Base-by-base conservation (phyloP, 2,329 filamentous ascomycete genomes). In the Aspergillus hiratsukae region DNA sequence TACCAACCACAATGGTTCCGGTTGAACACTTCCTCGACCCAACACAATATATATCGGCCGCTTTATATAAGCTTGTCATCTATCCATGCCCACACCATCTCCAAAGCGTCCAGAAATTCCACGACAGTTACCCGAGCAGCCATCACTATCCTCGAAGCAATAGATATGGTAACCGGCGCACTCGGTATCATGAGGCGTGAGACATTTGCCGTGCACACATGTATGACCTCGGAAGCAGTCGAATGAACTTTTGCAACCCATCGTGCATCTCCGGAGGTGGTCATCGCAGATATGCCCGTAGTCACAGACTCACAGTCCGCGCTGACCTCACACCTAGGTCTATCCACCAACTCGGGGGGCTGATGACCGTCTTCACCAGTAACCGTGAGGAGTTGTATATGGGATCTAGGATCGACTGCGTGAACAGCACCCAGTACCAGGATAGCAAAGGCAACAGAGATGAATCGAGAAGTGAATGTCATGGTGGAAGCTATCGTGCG, bases 291-390 rank as follows among this genome's bases (percentile, higher is more conserved):
- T 27, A 21, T 56, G 27, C 2, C 56, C 56, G 11, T 49, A 48
- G 28, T 53, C 50, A 27, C 56, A 58, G 17, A 53, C 53, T 53
- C 50, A 27, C 56, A 58, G 17, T 56, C 53, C 3, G 23, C 49
- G 28, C 29, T 52, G 23, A 23, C 11, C 10, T 23, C 11, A 23
- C 43, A 46, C 14, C 6, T 46, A 23, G 43, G 21, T 23, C 19
- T 19, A 11, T 46, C 11, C 10, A 27, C 23, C 43, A 46, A 1
- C 11, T 46, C 10, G 21, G 23, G 19, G 14, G 43, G 43, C 6
- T 3, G 6, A 23, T 46, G 5, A 7, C 14, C 43, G 23, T 23
- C 21, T 4, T 23, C 11, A 25, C 1, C 21, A 46, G 4, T 9
- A 2, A 11, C n/a, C 11, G 21, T 17, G 21, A 46, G n/a, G 23